These are phyloP conservation scores for Colletotrichum navitas DNA, from an alignment of 2,329 filamentous ascomycete genomes.

Conservation along the genomic window DNA sequence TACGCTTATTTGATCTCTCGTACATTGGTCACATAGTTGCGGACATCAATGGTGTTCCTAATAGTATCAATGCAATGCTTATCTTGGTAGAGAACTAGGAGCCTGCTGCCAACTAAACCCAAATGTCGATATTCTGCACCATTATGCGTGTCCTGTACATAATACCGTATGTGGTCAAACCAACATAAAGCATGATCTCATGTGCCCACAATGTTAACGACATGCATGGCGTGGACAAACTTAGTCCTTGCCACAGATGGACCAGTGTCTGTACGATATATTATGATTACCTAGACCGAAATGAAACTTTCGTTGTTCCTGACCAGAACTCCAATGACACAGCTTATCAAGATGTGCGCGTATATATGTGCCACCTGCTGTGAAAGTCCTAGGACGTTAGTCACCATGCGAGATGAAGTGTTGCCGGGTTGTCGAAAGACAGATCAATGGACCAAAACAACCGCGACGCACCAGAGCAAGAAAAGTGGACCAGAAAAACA, in stretches of 20 bases:
- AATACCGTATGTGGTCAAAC: background rate
- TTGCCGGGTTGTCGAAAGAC: background rate
- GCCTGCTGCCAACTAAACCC: too few relatives aligned
- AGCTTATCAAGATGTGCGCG: background rate
- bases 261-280: background rate
- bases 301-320: background rate
- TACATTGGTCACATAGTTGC: background rate
- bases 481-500: background rate
- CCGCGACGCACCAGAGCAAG: slow-evolving; percentile 11
- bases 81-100: too few relatives aligned
- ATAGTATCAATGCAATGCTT: too few relatives aligned
- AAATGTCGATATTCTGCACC: background rate
- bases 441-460: slow-evolving; percentile 5
- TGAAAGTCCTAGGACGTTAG: background rate
- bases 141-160: background rate
- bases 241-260: too few relatives aligned
- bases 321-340: background rate
- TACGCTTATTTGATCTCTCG: slow-evolving; percentile 19
- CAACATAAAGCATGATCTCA: too few relatives aligned
- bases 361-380: background rate
- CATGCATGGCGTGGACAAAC: background rate
- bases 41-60: background rate
- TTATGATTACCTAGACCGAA: background rate
- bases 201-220: background rate
- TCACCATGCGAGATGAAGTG: background rate